Conservation (phyloP, 805 yeast genomes). For the Candida taoyuanica region DNA sequence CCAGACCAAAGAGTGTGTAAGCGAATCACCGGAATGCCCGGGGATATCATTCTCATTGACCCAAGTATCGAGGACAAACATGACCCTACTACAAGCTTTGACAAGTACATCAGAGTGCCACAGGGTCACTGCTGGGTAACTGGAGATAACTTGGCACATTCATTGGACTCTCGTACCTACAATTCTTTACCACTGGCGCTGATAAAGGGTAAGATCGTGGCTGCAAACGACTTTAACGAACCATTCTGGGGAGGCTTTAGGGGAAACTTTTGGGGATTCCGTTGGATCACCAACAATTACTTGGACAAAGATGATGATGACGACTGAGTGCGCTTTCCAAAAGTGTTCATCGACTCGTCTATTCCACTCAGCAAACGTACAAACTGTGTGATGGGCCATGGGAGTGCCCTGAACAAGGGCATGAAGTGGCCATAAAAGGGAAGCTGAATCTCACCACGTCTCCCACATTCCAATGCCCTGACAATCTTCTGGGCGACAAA, state of each 20-base stretch:
- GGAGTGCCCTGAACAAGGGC: conserved; percentile 66
- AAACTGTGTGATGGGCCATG: conserved; percentile 55
- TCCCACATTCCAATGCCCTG: conserved; percentile 52
- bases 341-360: conserved; percentile 37
- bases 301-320: conserved; percentile 6
- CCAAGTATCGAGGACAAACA: conserved; percentile 48
- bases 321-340: not conserved
- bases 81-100: conserved; percentile 23
- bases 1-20: conserved; percentile 86
- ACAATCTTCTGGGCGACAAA: conserved; percentile 59
- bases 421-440: conserved; percentile 76
- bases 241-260: conserved; percentile 35
- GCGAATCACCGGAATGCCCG: conserved; percentile 94
- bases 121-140: conserved; percentile 97
- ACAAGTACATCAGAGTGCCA: conserved; percentile 70
- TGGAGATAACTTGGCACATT: conserved; percentile 86
- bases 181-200: conserved; percentile 87
- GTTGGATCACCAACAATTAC: conserved; percentile 52
- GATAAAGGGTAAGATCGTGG: conserved; percentile 80
- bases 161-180: conserved; percentile 85
- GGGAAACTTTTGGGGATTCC: conserved; percentile 45
- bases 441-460: conserved; percentile 60
- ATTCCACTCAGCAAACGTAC: conserved; percentile 41
- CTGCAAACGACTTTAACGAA: conserved; percentile 55
- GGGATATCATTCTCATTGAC: conserved; percentile 77